Evolutionary conservation across 2,329 filamentous ascomycete species (phyloP).

Genomic region (Zymoseptoria pseudotritici): DNA sequence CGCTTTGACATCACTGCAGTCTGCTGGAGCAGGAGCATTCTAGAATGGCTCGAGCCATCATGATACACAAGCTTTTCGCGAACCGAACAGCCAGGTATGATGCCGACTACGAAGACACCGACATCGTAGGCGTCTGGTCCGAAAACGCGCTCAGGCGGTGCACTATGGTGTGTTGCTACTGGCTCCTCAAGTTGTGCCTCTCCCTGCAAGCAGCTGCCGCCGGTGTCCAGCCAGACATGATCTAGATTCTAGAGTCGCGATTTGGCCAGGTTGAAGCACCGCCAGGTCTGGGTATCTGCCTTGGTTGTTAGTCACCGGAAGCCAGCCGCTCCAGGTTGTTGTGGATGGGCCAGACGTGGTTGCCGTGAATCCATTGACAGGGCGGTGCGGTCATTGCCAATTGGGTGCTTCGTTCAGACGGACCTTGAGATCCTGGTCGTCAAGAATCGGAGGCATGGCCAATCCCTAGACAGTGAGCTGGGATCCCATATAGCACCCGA

Average conservation of each 20-base stretch:
- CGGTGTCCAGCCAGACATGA: neutral
- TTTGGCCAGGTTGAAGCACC: neutral
- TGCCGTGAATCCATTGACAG: neutral
- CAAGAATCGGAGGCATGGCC: neutral
- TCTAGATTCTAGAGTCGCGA: neutral
- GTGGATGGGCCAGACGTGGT: neutral
- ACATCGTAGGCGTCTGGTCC: neutral
- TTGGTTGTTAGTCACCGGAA: neutral
- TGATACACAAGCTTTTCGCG: neutral
- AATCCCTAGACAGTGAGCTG: neutral
- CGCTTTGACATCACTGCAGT: neutral
- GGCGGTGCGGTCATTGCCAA: neutral
- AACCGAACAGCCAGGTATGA: neutral
- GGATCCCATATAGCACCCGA: neutral
- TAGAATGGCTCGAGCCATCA: neutral
- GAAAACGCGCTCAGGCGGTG: neutral
- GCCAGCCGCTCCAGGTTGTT: neutral
- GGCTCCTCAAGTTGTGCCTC: neutral
- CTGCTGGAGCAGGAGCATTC: neutral
- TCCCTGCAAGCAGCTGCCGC: neutral
- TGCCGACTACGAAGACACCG: neutral
- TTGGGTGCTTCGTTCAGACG: neutral
- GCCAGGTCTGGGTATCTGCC: neutral
- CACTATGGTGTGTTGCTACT: neutral
- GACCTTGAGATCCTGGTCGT: neutral